Conservation (phyloP, 768 basidiomycete species). For the Kwoniella sp. region DNA sequence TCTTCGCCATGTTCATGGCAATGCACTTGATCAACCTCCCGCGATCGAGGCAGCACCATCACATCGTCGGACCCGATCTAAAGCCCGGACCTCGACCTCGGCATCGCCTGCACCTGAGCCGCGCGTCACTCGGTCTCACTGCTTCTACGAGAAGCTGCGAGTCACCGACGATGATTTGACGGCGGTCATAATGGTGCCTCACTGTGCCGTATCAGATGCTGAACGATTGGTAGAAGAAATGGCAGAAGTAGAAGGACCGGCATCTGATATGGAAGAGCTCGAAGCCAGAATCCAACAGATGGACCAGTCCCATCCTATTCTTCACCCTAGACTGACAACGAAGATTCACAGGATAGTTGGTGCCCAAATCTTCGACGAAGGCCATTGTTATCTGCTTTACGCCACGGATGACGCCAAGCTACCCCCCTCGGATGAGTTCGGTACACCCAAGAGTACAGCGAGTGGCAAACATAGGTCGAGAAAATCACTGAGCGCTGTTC, state of each 20-base stretch:
- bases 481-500: constrained; percentile 2
- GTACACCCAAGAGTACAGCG: constrained; percentile 8
- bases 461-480: constrained; percentile 7
- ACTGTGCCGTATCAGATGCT: constrained; percentile 35
- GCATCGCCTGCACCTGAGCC: constrained; percentile 10
- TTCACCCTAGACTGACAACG: constrained; percentile 26
- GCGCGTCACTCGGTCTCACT: constrained; percentile 50
- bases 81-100: constrained; percentile 18
- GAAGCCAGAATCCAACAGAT: constrained; percentile 23
- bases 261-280: constrained; percentile 33
- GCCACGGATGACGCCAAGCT: constrained; percentile 24
- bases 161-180: constrained; percentile 31
- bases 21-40: background rate
- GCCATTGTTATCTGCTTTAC: constrained; percentile 37
- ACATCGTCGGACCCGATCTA: constrained; percentile 21
- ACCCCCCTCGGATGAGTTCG: background rate
- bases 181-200: constrained; percentile 42
- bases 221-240: constrained; percentile 32
- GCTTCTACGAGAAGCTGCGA: constrained; percentile 48
- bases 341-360: constrained; percentile 44
- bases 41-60: background rate
- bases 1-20: constrained; percentile 32
- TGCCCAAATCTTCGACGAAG: constrained; percentile 34
- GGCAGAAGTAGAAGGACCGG: constrained; percentile 33
- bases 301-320: constrained; percentile 18